Evolutionary conservation across 2,329 filamentous ascomycete species (phyloP).

Genomic region (Verruconis gallopava): DNA sequence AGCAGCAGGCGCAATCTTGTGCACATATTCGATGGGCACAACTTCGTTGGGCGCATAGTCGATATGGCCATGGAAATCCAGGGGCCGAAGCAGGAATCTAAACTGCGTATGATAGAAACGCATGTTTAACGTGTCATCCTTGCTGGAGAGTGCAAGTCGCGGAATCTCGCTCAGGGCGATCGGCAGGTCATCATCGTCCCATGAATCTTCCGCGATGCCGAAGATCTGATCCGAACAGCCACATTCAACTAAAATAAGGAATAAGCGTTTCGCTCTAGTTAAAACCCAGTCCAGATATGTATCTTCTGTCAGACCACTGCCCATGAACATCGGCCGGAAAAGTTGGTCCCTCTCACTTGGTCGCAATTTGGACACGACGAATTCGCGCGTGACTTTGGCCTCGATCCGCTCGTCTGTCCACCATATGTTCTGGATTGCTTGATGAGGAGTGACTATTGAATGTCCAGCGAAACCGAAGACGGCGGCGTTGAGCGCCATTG

Average conservation of each 20-base stretch:
- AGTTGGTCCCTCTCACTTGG: conserved; percentile 50
- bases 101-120: conserved; percentile 62
- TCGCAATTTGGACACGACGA: conserved; percentile 51
- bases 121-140: conserved; percentile 50
- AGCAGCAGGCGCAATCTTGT: conserved; percentile 40
- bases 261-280: conserved; percentile 53
- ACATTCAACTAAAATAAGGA: conserved; percentile 57
- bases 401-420: conserved; percentile 61
- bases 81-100: conserved; percentile 51
- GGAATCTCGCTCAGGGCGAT: conserved; percentile 52
- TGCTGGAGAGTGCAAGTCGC: conserved; percentile 46
- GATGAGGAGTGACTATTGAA: conserved; percentile 36
- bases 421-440: conserved; percentile 44
- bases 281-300: conserved; percentile 72
- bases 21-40: conserved; percentile 54
- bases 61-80: conserved; percentile 47
- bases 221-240: conserved; percentile 64
- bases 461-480: conserved; percentile 39
- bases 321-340: conserved; percentile 51
- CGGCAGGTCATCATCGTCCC: conserved; percentile 65
- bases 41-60: conserved; percentile 55
- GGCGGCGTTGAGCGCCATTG: conserved; percentile 34
- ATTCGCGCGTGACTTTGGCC: conserved; percentile 54
- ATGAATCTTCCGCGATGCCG: conserved; percentile 59
- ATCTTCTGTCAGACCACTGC: conserved; percentile 54